Base-by-base conservation (phyloP, 164 flowering plant genomes). In the Stephania cephalantha region DNA sequence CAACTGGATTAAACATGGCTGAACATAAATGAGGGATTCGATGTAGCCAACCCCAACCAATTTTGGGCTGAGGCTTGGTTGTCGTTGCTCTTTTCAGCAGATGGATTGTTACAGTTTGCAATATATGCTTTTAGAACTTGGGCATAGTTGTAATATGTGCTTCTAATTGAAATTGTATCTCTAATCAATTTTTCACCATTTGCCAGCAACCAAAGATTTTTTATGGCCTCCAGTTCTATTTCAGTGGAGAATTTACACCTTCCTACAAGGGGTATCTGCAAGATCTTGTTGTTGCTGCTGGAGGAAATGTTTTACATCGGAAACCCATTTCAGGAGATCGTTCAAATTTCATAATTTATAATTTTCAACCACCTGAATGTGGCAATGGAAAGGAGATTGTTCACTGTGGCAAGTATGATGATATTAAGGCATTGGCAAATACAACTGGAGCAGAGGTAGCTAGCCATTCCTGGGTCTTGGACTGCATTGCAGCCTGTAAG, bases 171-270 rank as follows among this genome's bases (percentile, higher is more conserved):
- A 58, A 15, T 17, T 4, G 20, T n/a, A 58, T 58, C 64, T 58
- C 64, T 58, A 58, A 58, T 30, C 68, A 15, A 30, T 10, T n/a
- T 10, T 68, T 20, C 64, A 15, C 64, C 29, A 50, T 42, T 66
- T 84, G 88, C 94, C 94, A 96, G 99, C 84, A 87, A 85, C 92
- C 94, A 53, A 92, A 88, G 84, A 85, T 94, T 58, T 94, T 94
- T 75, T 78, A 79, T 69, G 88, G 90, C 17, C 77, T 78, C 17
- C 78, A 80, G 74, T 94, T 96, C 85, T 92, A 87, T 78, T 84
- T 94, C 35, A 72, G 72, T 67, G 94, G 95, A 29, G 97, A 91
- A 22, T 94, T 90, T 73, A 70, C 20, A 10, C 80, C 87, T 73
- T 83, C 92, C 5, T 96, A 88, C 86, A 91, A 85, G 75, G 88